Evolutionary conservation across 805 yeast species (phyloP), one percentile per base, ranked within the genome.

Genomic region (Zygosaccharomyces siamensis): DNA sequence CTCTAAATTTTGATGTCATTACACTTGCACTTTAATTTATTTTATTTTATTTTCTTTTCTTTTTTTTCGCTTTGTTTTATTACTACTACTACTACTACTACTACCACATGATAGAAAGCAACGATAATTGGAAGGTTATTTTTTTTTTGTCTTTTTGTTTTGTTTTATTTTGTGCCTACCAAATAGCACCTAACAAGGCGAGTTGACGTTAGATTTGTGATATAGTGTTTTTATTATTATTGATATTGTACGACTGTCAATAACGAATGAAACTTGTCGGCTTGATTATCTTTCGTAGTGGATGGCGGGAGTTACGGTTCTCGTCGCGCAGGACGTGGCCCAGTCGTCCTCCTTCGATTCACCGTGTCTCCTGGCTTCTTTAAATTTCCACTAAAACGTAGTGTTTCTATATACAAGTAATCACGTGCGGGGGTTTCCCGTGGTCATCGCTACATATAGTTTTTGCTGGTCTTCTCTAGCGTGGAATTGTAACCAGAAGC

Each of bases 401-500:
- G 16, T 14, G 6, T 18, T 41, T 14, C 2, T 41, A 41, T 41
- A 41, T 41, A 41, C 44, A 41, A 41, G 44, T 41, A 20, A n/a
- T 7, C 10, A 16, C 44, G 11, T n/a, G n/a, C 14, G 6, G 24
- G 24, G 6, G 5, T 11, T 3, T 16, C 4, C 23, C 44, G 20
- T 12, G 6, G 11, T 18, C n/a, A 4, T 16, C 26, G 18, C 38
- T 51, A 51, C 31, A 42, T 37, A 45, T 48, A 47, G 30, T 49
- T 47, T 21, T 47, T 51, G 40, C 55, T 57, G 21, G 47, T 47
- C 40, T 53, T 52, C 30, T 61, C 64, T 26, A 64, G 40, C 5
- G 62, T 52, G 5, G 68, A 59, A 28, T 53, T 53, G 36, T 55
- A 60, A 5, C 68, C 67, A 12, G 58, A 53, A 7, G 66, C 64